Evolutionary conservation across 2,329 filamentous ascomycete species (phyloP), one percentile per base, ranked within the genome.

Genomic region (Colletotrichum lini): DNA sequence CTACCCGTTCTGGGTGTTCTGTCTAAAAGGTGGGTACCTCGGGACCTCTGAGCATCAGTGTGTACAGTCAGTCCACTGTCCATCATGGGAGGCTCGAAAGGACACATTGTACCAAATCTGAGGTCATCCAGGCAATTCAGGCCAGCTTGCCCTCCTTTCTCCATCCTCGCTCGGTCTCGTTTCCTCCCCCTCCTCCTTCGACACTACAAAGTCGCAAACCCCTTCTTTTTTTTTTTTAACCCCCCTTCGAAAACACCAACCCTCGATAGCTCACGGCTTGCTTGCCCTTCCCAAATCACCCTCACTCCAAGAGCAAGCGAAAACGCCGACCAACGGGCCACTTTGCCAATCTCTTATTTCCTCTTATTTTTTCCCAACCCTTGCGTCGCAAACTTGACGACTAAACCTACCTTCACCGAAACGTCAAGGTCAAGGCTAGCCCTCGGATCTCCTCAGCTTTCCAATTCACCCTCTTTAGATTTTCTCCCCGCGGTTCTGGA

Each of bases 61-160:
- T 30, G 30, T 30, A 30, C 30, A 30, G 30, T 30, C 30, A 30
- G 30, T 30, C 30, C 30, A 8, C 30, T 30, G 40, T 30, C 68
- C 68, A 71, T 71, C 68, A 58, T 65, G 65, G 53, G 58, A 63
- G 68, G 65, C 38, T 71, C 68, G 68, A 71, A 71, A 71, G 68
- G 68, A 71, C 68, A 71, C 68, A 71, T 71, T 71, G 68, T 71
- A 63, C 65, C 68, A 70, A 65, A 65, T 53, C 61, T 58, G 68
- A 68, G 63, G 68, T 63, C 65, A 71, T 68, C 68, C 65, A 67
- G 57, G 68, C 64, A 57, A 63, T 71, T 63, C 65, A 63, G 65
- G 68, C 65, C 68, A 71, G 40, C 65, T 68, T 63, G 58, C 68
- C 68, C 68, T 67, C 68, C 57, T 63, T 57, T 30, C 49, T 49